phyloP scores from a whole-genome alignment of 768 basidiomycete genomes.

The Brasilioporus rufonigricans region DNA sequence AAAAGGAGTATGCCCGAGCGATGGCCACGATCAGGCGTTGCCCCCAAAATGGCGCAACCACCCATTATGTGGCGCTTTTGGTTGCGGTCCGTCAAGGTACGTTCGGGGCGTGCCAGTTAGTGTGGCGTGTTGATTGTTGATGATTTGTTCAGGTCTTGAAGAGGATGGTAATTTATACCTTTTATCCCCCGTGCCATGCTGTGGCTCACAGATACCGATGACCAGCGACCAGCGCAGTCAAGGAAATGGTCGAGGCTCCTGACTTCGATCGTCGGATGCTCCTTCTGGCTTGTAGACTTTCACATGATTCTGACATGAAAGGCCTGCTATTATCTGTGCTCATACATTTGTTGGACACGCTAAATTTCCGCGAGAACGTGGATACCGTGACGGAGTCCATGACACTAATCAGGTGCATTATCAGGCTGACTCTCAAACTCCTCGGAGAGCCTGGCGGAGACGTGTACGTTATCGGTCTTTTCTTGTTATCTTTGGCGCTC shows the following conservation, averaged over 20 bases:
- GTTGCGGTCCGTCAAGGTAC: constrained; percentile 78
- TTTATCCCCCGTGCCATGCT: constrained; percentile 7
- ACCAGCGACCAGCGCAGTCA: constrained; percentile 64
- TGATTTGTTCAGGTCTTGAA: constrained; percentile 58
- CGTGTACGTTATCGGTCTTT: constrained; percentile 41
- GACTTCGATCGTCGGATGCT: constrained; percentile 88
- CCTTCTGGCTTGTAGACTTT: constrained; percentile 77
- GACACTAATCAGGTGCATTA: constrained; percentile 77
- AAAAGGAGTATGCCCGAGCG: constrained; percentile 69
- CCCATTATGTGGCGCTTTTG: constrained; percentile 74
- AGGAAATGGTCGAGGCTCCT: constrained; percentile 65
- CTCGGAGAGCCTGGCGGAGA: constrained; percentile 64
- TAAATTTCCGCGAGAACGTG: constrained; percentile 55
- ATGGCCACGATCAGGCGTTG: constrained; percentile 70
- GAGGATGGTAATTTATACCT: constrained; percentile 60
- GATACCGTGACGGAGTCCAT: constrained; percentile 70
- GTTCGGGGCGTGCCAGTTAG: constrained; percentile 20
- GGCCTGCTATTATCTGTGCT: constrained; percentile 68
- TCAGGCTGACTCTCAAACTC: constrained; percentile 70
- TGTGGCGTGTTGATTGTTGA: constrained; percentile 22
- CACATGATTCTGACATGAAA: constrained; percentile 78
- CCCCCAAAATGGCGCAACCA: constrained; percentile 70
- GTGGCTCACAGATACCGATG: constrained; percentile 16
- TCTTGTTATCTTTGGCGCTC: constrained; percentile 19
- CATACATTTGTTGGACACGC: constrained; percentile 65